Evolutionary conservation across 805 yeast species (phyloP), one percentile per base, ranked within the genome.

Genomic region (Starmerella sp.): DNA sequence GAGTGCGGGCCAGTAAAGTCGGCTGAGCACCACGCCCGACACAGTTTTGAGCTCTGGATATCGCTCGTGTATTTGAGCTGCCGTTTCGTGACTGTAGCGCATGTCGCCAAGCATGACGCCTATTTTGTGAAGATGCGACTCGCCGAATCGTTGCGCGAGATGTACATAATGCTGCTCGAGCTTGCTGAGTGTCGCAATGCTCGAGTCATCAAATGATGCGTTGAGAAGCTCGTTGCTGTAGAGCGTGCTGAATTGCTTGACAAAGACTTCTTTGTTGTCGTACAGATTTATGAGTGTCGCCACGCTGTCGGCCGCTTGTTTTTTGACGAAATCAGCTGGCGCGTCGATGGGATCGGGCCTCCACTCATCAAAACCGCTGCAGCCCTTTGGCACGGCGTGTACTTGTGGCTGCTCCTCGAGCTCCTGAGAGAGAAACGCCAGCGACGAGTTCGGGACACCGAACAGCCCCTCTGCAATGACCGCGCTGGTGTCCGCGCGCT

Each of bases 291-390:
- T 74, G 35, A 88, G 71, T 0, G 87, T 78, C 59, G 82, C 88
- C 28, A 88, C 80, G 5, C 82, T 77, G 63, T 86, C 95, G 43
- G 79, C 77, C 4, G 58, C 50, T 28, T 77, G 80, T 46, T 76
- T 74, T 57, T 79, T 78, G 46, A 78, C 76, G 70, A 85, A 88
- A 66, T 87, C 95, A 0, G 90, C 86, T n/a, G 89, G 76, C 0
- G 96, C 95, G 69, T 88, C 96, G 14, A 86, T 76, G 0, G 96
- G 96, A 61, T 86, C 95, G 0, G 96, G 96, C 8, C 67, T 67
- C 96, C 96, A 87, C 48, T 77, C 71, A n/a, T 28, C 22, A 35
- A 54, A 59, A 81, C 10, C 71, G 60, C 49, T 72, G 64, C 41
- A 75, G 79, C 44, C 77, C 79, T 6, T 55, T 60, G 13, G 53